phyloP scores from a whole-genome alignment of 805 yeast genomes.

The Ogataea ramenticola region DNA sequence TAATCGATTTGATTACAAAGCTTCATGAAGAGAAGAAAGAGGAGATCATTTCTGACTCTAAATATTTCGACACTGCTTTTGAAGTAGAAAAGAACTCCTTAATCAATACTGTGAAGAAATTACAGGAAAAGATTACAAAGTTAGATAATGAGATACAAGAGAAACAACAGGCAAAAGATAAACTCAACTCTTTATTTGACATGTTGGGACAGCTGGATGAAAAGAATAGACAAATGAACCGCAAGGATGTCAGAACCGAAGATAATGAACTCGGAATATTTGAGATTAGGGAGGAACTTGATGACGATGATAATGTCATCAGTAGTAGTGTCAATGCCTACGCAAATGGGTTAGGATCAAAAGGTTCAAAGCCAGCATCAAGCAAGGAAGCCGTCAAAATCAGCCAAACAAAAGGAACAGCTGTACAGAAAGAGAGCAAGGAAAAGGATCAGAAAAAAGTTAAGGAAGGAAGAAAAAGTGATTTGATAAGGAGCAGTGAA shows the following conservation, averaged over 20 bases:
- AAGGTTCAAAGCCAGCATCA: too few species aligned
- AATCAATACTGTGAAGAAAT: constrained; percentile 5
- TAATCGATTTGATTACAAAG: constrained; percentile 7
- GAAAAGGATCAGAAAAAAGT: too few species aligned
- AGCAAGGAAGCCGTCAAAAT: too few species aligned
- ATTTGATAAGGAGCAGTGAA: too few species aligned
- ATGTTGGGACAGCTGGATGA: constrained; percentile 5
- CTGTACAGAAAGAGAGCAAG: too few species aligned
- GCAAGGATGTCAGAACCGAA: constrained; percentile 25
- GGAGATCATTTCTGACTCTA: not conserved
- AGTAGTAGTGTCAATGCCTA: constrained; percentile 34
- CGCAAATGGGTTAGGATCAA: not conserved
- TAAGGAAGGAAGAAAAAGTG: too few species aligned
- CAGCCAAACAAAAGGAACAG: too few species aligned
- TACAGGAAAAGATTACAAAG: constrained; percentile 8
- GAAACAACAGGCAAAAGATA: constrained; percentile 19
- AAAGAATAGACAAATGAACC: constrained; percentile 10
- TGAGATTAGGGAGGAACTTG: constrained; percentile 80
- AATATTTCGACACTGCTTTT: constrained; percentile 6
- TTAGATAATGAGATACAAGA: constrained; percentile 32
- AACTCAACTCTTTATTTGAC: constrained; percentile 21
- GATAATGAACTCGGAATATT: constrained; percentile 53
- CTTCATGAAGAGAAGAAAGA: constrained; percentile 11
- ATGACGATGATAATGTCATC: constrained; percentile 72
- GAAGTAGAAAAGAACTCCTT: constrained; percentile 12